Conservation (phyloP, 495 filamentous ascomycete genomes). For the Wilcoxina mikolae region DNA sequence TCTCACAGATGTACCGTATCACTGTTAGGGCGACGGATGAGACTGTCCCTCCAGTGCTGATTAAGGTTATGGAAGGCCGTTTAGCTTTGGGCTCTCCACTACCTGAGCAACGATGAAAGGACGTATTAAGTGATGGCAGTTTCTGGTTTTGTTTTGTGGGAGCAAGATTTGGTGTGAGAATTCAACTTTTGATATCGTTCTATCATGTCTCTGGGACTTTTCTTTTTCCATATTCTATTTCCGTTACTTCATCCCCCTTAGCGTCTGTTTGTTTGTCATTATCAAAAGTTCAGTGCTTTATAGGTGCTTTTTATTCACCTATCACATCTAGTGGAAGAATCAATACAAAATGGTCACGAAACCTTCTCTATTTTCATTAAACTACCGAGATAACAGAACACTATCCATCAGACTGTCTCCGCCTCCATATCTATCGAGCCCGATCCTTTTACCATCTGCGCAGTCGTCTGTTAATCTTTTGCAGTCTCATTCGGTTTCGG, state of each 20-base stretch:
- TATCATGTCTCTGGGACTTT: background rate
- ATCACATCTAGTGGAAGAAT: too few species aligned
- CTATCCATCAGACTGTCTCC: background rate
- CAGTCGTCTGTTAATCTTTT: background rate
- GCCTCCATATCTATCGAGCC: background rate
- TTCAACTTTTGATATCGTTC: background rate
- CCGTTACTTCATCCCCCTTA: too few species aligned
- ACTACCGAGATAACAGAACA: too few species aligned
- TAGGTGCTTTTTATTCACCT: too few species aligned
- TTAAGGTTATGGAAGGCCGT: slow-evolving; percentile 74
- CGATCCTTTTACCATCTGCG: background rate
- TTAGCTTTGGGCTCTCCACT: slow-evolving; percentile 42
- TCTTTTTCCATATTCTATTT: background rate
- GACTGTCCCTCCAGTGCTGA: slow-evolving; percentile 58
- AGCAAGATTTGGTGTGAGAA: too few species aligned
- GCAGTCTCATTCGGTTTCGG: slow-evolving; percentile 35
- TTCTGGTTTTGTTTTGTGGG: background rate
- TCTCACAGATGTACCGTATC: slow-evolving; percentile 71
- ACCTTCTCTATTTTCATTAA: too few species aligned
- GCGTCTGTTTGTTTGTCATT: too few species aligned
- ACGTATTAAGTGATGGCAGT: background rate
- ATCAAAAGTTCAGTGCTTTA: too few species aligned
- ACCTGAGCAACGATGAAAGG: slow-evolving; percentile 9
- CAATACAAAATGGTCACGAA: too few species aligned
- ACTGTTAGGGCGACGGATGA: slow-evolving; percentile 94